Percentiles rank a stretch among this genome's conserved stretches.
phyloP scores from a whole-genome alignment of 202 grass and related monocot species.

The Carex arenaria region DNA sequence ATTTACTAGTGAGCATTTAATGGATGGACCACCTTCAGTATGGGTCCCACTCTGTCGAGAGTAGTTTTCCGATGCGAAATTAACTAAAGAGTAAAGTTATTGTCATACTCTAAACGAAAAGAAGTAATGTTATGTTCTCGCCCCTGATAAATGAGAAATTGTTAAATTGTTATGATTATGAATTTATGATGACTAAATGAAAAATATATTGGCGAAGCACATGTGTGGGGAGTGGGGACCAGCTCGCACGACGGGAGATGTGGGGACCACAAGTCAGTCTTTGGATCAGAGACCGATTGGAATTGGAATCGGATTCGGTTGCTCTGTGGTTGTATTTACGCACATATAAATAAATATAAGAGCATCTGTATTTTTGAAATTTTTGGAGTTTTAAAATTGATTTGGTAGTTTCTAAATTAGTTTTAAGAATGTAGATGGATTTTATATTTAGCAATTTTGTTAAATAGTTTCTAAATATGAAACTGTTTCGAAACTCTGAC shows the following conservation, averaged over 20 bases:
- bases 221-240: not conserved
- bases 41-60: not conserved
- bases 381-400: too few relatives aligned
- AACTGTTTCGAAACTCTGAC: too few relatives aligned
- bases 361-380: too few relatives aligned
- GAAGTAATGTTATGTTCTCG: not conserved
- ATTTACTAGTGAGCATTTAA: not conserved
- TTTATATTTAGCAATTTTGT: too few relatives aligned
- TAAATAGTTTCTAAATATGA: too few relatives aligned
- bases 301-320: not conserved
- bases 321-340: not conserved
- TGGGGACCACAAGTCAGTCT: not conserved
- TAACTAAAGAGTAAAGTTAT: not conserved
- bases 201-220: not conserved
- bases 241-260: not conserved
- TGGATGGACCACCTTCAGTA: not conserved
- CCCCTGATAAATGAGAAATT: conserved; percentile 1
- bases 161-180: too few relatives aligned
- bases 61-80: conserved; percentile 1
- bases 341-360: too few relatives aligned
- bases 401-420: too few relatives aligned
- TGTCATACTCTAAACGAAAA: not conserved
- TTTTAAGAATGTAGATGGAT: too few relatives aligned
- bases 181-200: not conserved
- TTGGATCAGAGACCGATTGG: not conserved